Evolutionary conservation across 1,284 basidiomycete species (phyloP), one percentile per base, ranked within the genome.

Genomic region (Kwoniella shivajii): DNA sequence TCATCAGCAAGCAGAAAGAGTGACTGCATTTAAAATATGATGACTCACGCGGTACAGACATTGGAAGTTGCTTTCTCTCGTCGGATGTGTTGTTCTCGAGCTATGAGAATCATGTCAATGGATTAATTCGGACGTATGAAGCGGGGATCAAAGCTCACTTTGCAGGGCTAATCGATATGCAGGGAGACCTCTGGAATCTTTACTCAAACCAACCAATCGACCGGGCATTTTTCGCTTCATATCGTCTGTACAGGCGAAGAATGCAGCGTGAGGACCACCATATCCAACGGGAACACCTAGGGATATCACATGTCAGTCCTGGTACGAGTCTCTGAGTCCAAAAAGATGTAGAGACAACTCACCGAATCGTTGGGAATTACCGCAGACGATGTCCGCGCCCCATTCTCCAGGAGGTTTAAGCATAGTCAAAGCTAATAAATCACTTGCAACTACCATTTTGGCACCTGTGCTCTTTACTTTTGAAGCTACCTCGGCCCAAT

Each of bases 191-290:
- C 86, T 82, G 2, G 84, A 80, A 75, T 97, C 95, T 63, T 88
- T 88, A 77, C 90, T 93, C 26, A 89, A 82, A 53, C 95, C 95
- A 71, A 99, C 91, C 54, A 99, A 80, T 62, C 95, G 85, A 59
- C 95, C 95, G 20, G 95, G 95, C 87, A 98, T 96, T 81, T 94
- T 96, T 61, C 95, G 84, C 84, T 97, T 99, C 61, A 99, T 82
- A 67, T 85, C 87, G 61, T 99, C 92, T 24, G 87, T 89, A 60
- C 91, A 91, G 6, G 95, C 90, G 74, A 99, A 99, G 84, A 99
- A 99, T 7, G 90, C 93, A 16, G 88, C 93, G 71, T 95, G 92
- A 22, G 92, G 92, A 22, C 92, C 92, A 60, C 92, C 92, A 73
- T 92, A 94, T 29, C 92, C 92, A 50, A 85, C 84, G 29, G 92